Conservation (phyloP, 768 basidiomycete genomes). For the Lactarius vividus region DNA sequence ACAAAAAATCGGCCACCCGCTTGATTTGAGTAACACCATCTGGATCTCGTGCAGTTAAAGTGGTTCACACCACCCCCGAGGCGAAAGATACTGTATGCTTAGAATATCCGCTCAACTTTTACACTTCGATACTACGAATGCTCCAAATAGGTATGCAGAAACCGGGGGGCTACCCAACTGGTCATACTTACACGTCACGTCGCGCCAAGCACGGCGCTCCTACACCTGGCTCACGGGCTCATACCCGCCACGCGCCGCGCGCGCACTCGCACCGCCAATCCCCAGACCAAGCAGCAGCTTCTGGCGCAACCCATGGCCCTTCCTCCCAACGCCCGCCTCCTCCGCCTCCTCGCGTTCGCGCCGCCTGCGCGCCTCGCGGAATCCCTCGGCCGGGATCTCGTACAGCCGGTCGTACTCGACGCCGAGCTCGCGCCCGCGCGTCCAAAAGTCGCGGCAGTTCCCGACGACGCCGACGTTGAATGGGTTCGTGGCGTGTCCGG, state of each 20-base stretch:
- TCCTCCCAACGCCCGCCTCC: conserved; percentile 38
- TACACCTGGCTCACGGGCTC: conserved; percentile 65
- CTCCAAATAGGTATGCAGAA: not conserved
- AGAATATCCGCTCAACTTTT: not conserved
- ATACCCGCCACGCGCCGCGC: conserved; percentile 55
- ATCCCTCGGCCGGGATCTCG: conserved; percentile 86
- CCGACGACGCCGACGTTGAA: conserved; percentile 78
- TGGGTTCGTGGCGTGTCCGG: conserved; percentile 79
- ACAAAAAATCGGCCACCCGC: no score
- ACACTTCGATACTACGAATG: not conserved
- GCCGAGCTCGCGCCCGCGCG: conserved; percentile 75
- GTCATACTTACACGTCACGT: not conserved
- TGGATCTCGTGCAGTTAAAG: not conserved
- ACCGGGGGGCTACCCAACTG: not conserved
- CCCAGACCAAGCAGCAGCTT: conserved; percentile 57
- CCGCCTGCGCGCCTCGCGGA: conserved; percentile 65
- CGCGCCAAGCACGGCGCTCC: not conserved
- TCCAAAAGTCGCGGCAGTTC: conserved; percentile 96
- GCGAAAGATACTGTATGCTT: not conserved
- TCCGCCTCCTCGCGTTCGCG: conserved; percentile 58
- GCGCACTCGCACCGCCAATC: conserved; percentile 40
- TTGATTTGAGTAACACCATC: no score
- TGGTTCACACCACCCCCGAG: not conserved
- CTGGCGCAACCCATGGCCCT: conserved; percentile 41
- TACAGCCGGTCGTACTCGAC: conserved; percentile 90